Evolutionary conservation across 1,139 yeast genomes (phyloP).

Genomic region (Diutina mesorugosa): DNA sequence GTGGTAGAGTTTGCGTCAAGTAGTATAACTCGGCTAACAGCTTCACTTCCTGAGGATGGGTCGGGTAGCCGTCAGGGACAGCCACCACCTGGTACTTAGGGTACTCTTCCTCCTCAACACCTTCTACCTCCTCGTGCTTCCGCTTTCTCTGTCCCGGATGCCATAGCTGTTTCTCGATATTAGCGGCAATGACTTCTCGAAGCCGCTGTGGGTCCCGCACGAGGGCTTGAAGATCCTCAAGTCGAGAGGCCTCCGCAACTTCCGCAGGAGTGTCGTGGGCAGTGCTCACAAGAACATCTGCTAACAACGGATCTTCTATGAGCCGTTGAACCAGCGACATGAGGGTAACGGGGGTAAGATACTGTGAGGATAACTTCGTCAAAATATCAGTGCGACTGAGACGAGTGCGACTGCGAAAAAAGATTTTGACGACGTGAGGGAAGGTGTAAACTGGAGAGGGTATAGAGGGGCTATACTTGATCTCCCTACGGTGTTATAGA

Average conservation of each 20-base stretch:
- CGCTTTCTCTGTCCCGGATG: constrained; percentile 1
- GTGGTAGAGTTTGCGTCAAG: constrained; percentile 77
- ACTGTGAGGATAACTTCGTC: neutral
- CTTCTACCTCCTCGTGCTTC: neutral
- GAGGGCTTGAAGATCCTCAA: neutral
- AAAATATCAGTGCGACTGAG: neutral
- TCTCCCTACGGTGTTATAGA: no score
- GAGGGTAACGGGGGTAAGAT: neutral
- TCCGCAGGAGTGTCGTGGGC: neutral
- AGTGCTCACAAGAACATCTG: neutral
- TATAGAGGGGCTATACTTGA: neutral
- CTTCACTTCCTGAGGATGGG: constrained; percentile 29
- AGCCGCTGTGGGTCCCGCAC: neutral
- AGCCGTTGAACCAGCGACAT: neutral
- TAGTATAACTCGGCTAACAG: constrained; percentile 81
- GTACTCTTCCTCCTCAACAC: constrained; percentile 10
- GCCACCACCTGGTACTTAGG: constrained; percentile 24
- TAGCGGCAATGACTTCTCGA: neutral
- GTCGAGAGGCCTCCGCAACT: neutral
- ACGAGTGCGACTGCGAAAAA: neutral
- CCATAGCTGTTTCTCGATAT: neutral
- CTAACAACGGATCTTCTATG: constrained; percentile 1
- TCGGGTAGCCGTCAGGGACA: constrained; percentile 32
- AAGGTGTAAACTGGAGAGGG: no score
- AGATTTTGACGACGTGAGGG: neutral